phyloP scores from a whole-genome alignment of 192 early-diverging fungal species.

The Linnemannia schmuckeri region DNA sequence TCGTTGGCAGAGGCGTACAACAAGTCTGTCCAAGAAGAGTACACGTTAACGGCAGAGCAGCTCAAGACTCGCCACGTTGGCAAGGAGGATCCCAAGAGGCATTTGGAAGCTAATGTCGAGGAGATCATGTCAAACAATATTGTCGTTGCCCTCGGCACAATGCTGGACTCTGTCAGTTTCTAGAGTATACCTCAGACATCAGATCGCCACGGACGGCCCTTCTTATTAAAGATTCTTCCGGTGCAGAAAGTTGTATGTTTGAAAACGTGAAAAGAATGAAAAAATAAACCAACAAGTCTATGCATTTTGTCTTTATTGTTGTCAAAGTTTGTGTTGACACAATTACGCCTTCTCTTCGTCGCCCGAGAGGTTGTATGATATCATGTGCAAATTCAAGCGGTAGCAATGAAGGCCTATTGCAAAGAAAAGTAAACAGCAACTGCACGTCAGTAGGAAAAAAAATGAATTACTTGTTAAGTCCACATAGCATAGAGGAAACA shows the following conservation, averaged over 20 bases:
- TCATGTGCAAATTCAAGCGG: slow-evolving; percentile 16
- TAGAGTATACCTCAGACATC: slow-evolving; percentile 29
- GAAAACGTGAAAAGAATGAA: not conserved
- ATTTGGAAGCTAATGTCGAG: slow-evolving; percentile 95
- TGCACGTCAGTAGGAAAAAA: not conserved
- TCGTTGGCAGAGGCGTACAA: slow-evolving; percentile 92
- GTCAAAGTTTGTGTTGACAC: not conserved
- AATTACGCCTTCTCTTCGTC: not conserved
- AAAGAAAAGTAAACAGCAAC: not conserved
- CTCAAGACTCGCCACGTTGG: slow-evolving; percentile 99
- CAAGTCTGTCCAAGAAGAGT: slow-evolving; percentile 98
- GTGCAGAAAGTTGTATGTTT: too few species aligned
- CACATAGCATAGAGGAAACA: not conserved
- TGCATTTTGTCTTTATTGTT: not conserved
- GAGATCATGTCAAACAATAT: slow-evolving; percentile 96
- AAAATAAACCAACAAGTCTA: not conserved
- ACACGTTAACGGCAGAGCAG: slow-evolving; percentile 91
- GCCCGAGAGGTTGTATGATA: not conserved
- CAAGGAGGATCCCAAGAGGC: slow-evolving; percentile 99
- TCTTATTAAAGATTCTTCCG: not conserved
- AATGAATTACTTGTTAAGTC: not conserved
- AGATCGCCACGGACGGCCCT: not conserved
- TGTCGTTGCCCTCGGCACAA: slow-evolving; percentile 93
- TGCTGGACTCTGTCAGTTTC: slow-evolving; percentile 84
- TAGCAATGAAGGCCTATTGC: slow-evolving; percentile 44